Base-by-base conservation (phyloP, 2,329 filamentous ascomycete species). In the Cercospora sojina region DNA sequence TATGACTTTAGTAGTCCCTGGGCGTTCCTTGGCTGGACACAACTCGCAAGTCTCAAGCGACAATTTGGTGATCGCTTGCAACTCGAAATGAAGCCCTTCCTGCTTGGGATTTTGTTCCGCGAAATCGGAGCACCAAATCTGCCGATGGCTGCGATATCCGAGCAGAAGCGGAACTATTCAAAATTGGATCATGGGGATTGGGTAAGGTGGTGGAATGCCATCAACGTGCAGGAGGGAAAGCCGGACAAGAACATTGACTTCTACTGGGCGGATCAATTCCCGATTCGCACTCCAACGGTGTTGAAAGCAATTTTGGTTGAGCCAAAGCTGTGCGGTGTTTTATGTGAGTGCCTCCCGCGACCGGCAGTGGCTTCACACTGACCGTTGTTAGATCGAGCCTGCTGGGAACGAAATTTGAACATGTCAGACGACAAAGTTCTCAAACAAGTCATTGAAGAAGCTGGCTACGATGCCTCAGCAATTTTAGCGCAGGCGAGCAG, bases 171-270 rank as follows among this genome's bases (percentile, higher is more conserved):
- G 18, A 70, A 69, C 12, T 72, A 72, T 47, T 64, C 47, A 5
- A 57, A 56, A 23, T 59, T 66, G 9, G 71, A 72, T 53, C 71
- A 71, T 53, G 35, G 63, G 2, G 71, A 72, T 38, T 72, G 69
- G 71, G 65, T 70, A 4, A 64, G 71, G 29, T 72, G 67, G 67
- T 72, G 71, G 71, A 72, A 72, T 64, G 69, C 68, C 5, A 65
- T 71, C 13, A 72, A 71, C 29, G 25, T 57, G 4, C 71, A 72
- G 18, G 62, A 70, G 12, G 71, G 68, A n/a, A 59, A 43, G 2
- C 65, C 59, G 13, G 67, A 71, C 23, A 66, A 66, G 60, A 59
- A 63, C 20, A 69, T 72, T 8, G 66, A 67, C 29, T 72, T 72
- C 38, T 66, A 71, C 57, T 72, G 71, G 60, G 68, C 69, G 10